Percentiles rank a stretch among this genome's conserved stretches.
Conservation (phyloP, 352 stramenopile species). For the Lagenidium giganteum region DNA sequence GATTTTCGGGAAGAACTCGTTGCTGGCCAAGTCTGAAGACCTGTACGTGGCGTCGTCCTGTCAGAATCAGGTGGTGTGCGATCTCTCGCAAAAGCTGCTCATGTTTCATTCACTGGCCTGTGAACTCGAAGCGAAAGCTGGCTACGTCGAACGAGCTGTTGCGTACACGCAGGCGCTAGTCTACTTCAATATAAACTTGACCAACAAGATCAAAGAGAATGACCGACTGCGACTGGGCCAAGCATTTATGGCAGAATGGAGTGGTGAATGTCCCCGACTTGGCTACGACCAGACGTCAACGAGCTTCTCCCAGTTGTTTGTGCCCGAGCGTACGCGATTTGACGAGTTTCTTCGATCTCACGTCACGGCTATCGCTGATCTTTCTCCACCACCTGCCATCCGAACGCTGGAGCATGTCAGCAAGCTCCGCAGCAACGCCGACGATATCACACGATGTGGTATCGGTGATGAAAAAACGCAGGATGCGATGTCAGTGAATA, state of each 20-base stretch:
- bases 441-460: neutral
- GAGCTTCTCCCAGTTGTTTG: too few relatives aligned
- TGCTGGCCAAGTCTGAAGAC: constrained; percentile 12
- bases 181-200: constrained; percentile 31
- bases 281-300: too few relatives aligned
- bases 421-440: neutral
- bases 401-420: too few relatives aligned
- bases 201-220: too few relatives aligned
- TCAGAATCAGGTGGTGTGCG: neutral
- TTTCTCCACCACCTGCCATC: too few relatives aligned
- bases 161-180: constrained; percentile 63
- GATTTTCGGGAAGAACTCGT: constrained; percentile 19
- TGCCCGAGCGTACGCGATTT: too few relatives aligned
- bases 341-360: too few relatives aligned
- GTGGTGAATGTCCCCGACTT: neutral
- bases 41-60: constrained; percentile 1
- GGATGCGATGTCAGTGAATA: too few relatives aligned
- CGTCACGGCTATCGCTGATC: too few relatives aligned
- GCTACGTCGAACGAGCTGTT: constrained; percentile 57
- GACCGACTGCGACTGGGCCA: too few relatives aligned
- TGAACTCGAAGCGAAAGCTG: constrained; percentile 42
- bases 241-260: neutral
- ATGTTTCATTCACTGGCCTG: constrained; percentile 50
- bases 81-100: constrained; percentile 23
- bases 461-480: neutral